Base-by-base conservation (phyloP, 2,329 filamentous ascomycete genomes). In the Clonostachys sp. region DNA sequence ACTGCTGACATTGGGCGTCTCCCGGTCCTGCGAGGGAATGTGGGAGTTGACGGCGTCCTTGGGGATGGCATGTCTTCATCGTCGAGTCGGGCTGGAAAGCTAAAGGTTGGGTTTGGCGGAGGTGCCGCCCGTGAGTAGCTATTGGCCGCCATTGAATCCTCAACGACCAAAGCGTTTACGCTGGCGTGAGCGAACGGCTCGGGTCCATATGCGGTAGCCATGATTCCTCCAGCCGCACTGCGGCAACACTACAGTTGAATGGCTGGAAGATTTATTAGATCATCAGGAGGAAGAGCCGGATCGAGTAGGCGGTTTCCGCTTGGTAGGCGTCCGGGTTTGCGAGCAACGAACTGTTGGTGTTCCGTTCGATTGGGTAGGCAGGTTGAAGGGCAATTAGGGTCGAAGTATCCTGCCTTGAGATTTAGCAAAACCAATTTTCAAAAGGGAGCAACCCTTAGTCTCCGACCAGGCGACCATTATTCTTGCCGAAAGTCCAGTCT, bases 31-130 rank as follows among this genome's bases (percentile, higher is more conserved):
- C 78, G 68, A 9, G 78, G 73, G 41, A 70, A 70, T 0, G 73
- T 70, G 75, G 75, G 38, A 13, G 9, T 71, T 4, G 72, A 67
- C 3, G 75, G 70, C 5, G 73, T 70, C 73, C 17, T 70, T 7
- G 77, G 51, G 4, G 57, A 68, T 2, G 75, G 61, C 8, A 74
- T 65, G 42, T 69, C 64, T 18, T 71, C 63, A 2, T n/a, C 14
- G 36, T 18, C 86, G 86, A 49, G 83, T 74, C 56, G 86, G 86
- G 9, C 64, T 2, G 83, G 84, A 55, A 87, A 87, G 48, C 82
- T 74, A 57, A 87, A 87, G 6, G 75, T 76, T 33, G 84, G 83
- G 46, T 86, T 86, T 42, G 82, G 81, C 45, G 71, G 72, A 45
- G 78, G 76, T 10, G 43, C 51, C 18, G 43, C 45, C 38, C 50